Conservation (phyloP, 2,329 filamentous ascomycete genomes). For the Didymella arachidicola region DNA sequence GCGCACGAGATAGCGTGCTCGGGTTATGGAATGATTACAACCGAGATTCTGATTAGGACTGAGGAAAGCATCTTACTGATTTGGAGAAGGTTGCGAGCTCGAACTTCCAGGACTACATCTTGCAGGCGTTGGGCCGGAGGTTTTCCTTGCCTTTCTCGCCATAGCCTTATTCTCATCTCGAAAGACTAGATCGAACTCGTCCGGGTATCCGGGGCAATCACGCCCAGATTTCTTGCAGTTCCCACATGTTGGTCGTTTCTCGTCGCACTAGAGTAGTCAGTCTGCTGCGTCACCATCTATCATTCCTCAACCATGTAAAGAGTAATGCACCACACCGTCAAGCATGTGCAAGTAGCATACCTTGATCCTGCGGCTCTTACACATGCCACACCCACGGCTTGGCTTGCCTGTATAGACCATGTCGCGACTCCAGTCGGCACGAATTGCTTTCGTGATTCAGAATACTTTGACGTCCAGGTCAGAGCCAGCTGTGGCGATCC, state of each 20-base stretch:
- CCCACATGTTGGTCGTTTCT: conserved; percentile 47
- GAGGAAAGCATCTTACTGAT: conserved; percentile 34
- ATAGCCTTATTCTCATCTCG: conserved; percentile 76
- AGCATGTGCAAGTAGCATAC: conserved; percentile 54
- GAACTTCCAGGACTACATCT: conserved; percentile 27
- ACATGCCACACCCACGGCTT: conserved; percentile 72
- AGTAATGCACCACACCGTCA: not conserved
- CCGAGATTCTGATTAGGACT: not conserved
- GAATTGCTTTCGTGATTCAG: not conserved
- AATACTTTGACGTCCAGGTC: not conserved
- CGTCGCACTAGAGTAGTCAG: conserved; percentile 41
- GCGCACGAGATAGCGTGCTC: not conserved
- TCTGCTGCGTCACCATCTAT: conserved; percentile 9
- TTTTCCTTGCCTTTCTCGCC: conserved; percentile 66
- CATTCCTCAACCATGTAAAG: not conserved
- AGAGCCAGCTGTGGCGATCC: not conserved
- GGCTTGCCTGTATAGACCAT: conserved; percentile 55
- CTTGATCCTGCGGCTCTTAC: conserved; percentile 76
- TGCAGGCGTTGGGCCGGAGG: conserved; percentile 30
- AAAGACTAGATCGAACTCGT: conserved; percentile 76
- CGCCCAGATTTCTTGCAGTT: conserved; percentile 47
- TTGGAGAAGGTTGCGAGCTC: conserved; percentile 42
- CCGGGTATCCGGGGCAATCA: conserved; percentile 54
- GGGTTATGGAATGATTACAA: not conserved
- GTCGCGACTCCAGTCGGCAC: conserved; percentile 15